phyloP scores from a whole-genome alignment of 768 basidiomycete species.

The Lentinula aciculospora region DNA sequence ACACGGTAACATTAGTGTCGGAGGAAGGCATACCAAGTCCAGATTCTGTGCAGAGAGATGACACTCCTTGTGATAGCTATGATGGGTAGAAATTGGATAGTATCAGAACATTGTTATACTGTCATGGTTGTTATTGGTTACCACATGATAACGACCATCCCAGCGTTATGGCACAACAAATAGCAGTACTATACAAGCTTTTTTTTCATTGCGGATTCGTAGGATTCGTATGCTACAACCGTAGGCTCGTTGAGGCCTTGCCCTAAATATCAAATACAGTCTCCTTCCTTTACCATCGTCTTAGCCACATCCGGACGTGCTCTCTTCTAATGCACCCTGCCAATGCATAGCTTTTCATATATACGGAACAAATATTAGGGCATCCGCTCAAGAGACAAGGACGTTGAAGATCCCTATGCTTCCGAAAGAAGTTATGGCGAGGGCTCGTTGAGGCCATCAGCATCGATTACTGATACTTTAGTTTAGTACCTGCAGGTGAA shows the following conservation, averaged over 20 bases:
- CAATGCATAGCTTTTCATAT: conserved; percentile 6
- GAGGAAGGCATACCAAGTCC: neutral
- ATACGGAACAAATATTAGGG: conserved; percentile 14
- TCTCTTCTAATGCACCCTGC: conserved; percentile 8
- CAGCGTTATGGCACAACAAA: too few relatives aligned
- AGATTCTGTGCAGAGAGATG: conserved; percentile 6
- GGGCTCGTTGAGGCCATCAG: conserved; percentile 78
- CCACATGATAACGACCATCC: too few relatives aligned
- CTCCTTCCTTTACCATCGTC: conserved; percentile 2
- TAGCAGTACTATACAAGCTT: neutral
- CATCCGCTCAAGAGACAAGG: conserved; percentile 33
- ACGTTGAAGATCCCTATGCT: conserved; percentile 63
- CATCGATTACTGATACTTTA: conserved; percentile 4
- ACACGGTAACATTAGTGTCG: conserved; percentile 14
- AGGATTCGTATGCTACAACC: conserved; percentile 5
- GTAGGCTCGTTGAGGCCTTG: conserved; percentile 56
- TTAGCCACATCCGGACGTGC: conserved; percentile 8
- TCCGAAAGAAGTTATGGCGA: conserved; percentile 46
- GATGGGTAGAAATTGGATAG: too few relatives aligned
- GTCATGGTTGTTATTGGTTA: too few relatives aligned
- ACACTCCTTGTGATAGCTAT: too few relatives aligned
- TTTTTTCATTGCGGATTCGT: neutral
- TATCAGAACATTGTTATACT: too few relatives aligned
- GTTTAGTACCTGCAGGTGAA: conserved; percentile 23
- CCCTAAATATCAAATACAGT: conserved; percentile 10